Base-by-base conservation (phyloP, 805 yeast genomes). In the Nakazawaea anatomiae region DNA sequence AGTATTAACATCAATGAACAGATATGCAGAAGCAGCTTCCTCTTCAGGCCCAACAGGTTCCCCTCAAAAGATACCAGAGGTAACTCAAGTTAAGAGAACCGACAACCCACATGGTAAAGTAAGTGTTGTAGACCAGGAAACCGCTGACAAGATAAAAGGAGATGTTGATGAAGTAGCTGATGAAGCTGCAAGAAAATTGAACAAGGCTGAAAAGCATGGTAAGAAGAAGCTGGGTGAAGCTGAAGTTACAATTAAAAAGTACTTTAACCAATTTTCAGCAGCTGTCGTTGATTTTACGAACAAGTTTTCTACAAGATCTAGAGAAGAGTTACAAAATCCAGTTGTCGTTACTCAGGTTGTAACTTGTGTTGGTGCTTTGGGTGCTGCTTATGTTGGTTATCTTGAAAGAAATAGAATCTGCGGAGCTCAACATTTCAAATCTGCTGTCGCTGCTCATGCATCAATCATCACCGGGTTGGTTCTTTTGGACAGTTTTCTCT, bases 241-340 rank as follows among this genome's bases (percentile, higher is more conserved):
- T 6, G 54, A 58, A 14, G 52, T 53, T n/a, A 35, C 30, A 18
- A 12, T 46, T 25, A 46, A 66, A 55, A 58, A 54, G 7, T 55
- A 57, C 31, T 42, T 61, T 38, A 57, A 62, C 7, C 44, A 52
- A 29, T 60, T 62, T 18, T 52, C 60, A 5, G 46, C 54, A 12
- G 40, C 42, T 18, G 44, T 50, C 8, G 39, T 18, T 32, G 29
- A 25, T 28, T 50, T 43, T 27, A 53, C 64, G 6, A 50, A 55
- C 27, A 45, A 58, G 12, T 60, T 64, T 14, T 48, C 58, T 28
- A 53, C 50, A 12, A 52, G 56, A 27, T 59, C 69, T 29, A 42
- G 53, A 31, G 62, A 62, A 35, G 86, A 81, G 62, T 69, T 82
- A 55, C 72, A 80, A 59, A 82, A 83, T 68, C 88, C 88, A 0